phyloP scores from a whole-genome alignment of 768 basidiomycete genomes.

The Leccinum pellstonianum region DNA sequence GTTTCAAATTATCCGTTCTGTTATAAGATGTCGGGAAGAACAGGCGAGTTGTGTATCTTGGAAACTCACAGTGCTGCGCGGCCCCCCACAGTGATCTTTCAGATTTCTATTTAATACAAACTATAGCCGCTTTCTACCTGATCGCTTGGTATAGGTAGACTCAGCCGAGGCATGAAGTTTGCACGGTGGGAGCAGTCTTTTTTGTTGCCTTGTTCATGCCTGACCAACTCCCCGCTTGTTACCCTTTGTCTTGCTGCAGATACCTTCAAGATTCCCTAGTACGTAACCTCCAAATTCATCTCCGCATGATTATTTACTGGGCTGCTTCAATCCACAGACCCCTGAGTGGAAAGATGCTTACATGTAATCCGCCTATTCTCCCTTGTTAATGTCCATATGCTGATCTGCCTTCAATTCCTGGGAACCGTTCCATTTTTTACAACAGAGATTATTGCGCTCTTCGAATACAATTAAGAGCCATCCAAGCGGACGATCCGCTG shows the following conservation, averaged over 20 bases:
- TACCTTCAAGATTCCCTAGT: conserved; percentile 48
- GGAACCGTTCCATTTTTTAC: background rate
- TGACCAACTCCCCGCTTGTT: background rate
- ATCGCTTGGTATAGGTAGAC: background rate
- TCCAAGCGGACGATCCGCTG: conserved; percentile 37
- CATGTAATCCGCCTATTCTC: conserved; percentile 21
- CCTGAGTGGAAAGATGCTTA: conserved; percentile 54
- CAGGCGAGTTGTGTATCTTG: too few relatives aligned
- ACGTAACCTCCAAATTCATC: background rate
- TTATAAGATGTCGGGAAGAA: background rate
- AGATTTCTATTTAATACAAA: background rate
- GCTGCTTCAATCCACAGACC: conserved; percentile 40
- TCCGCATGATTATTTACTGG: background rate
- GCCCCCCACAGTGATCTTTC: background rate
- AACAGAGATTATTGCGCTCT: conserved; percentile 69
- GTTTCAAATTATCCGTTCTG: conserved; percentile 12
- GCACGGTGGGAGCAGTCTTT: conserved; percentile 40
- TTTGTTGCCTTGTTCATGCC: background rate
- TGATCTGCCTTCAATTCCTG: background rate
- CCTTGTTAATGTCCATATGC: background rate
- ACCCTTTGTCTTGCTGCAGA: conserved; percentile 33
- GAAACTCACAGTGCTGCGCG: background rate
- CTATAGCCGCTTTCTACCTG: background rate
- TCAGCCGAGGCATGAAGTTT: conserved; percentile 50
- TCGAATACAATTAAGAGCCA: conserved; percentile 61